Base-by-base conservation (phyloP, 371 early-diverging fungal genomes). In the Coemansia sp. region DNA sequence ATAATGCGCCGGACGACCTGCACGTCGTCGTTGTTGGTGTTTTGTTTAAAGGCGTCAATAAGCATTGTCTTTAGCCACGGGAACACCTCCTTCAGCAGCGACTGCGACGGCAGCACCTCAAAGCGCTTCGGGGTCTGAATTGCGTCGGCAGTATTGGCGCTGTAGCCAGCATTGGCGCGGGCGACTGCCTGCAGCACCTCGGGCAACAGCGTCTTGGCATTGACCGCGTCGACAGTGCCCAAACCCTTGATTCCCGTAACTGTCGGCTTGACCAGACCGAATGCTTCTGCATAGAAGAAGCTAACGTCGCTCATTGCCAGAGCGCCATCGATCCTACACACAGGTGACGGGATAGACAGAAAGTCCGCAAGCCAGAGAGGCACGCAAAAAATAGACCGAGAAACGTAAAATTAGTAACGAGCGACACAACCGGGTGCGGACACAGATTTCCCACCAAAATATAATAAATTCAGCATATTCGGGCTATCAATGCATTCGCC, bases 201-300 rank as follows among this genome's bases (percentile, higher is more conserved):
- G 3, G 75, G 75, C 41, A 48, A 39, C n/a, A 75, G 63, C 30
- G 41, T 38, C 4, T 48, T 33, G 20, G 54, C 40, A 33, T 69
- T 49, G 11, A 75, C 40, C 30, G 60, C 56, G 30, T 62, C 48
- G 45, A 75, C 70, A 33, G 69, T 59, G 14, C 38, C 45, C 43
- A 67, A 54, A 20, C 75, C 66, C 57, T 75, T 75, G 59, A 69
- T 61, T 11, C 63, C 75, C 10, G 59, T 26, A n/a, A 31, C 48
- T 4, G 75, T 65, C 1, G 75, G 69, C 49, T 49, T 54, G 6
- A 66, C 60, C 4, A 75, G 70, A 12, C 54, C 54, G 35, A 60
- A 63, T 16, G 66, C 60, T 33, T 65, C 70, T 16, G 75, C 75
- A 53, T 53, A 75, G 52, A 75, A 75, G 48, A 69, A 75, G 31